Evolutionary conservation across 768 basidiomycete species (phyloP), one percentile per base, ranked within the genome.

Genomic region (Termitomyces titanicus): DNA sequence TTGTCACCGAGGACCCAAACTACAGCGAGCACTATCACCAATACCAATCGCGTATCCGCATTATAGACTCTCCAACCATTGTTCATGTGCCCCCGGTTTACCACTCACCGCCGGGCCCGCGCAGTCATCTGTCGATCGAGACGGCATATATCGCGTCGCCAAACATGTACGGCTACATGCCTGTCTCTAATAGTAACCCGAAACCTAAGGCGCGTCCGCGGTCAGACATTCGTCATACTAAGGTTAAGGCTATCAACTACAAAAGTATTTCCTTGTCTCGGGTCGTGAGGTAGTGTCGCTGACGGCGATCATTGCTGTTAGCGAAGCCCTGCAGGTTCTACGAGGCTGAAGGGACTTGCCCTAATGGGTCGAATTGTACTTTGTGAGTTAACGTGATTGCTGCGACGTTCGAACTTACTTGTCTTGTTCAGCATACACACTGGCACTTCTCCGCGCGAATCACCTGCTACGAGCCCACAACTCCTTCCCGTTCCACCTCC

Each of bases 271-370:
- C 13, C 22, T 20, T 33, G 15, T 15, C 47, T 45, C 17, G 33
- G 1, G n/a, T 51, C 24, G 20, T 17, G n/a, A 12, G 20, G 11
- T 13, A 15, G 6, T 31, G 7, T 39, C n/a, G 31, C 34, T 55
- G 18, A 54, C 20, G 15, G 53, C 20, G 11, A 27, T 11, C 6
- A 4, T 4, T 43, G 38, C 18, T n/a, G 22, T n/a, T 50, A 86
- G 84, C 83, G 1, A 85, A 85, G 55, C 79, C 78, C 25, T 86
- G 84, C 67, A 82, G 79, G 64, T 85, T 80, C 63, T 82, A 73
- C 61, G 69, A 68, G 25, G 59, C 67, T 2, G 77, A 73, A 33
- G 76, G 73, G 17, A 67, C 68, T 24, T 86, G 84, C 63, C 76
- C 80, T 1, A 79, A 74, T 58, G 84, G 83, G 11, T 73, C 72